Base-by-base conservation (phyloP, 192 early-diverging fungal genomes). In the Geranomyces variabilis region DNA sequence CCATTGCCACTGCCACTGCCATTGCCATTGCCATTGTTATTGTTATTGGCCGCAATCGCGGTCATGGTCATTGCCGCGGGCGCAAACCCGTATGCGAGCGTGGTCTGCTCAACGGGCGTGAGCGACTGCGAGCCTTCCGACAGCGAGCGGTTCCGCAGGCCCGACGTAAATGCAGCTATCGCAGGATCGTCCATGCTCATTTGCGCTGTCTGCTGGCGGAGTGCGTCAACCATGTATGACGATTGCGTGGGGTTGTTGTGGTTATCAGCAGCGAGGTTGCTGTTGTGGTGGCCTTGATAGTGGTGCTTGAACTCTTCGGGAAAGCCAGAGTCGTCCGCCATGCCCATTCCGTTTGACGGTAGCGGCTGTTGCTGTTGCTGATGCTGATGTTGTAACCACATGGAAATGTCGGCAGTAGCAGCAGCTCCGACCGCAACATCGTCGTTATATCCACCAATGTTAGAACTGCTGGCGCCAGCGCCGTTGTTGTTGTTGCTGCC, bases 141-240 rank as follows among this genome's bases (percentile, higher is more conserved):
- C 29, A 33, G 58, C 15, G 58, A 60, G 2, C 58, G 8, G 58
- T 34, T 60, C 19, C 58, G 58, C 29, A 60, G 58, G 17, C 17
- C 17, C 21, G 51, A 55, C 4, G 51, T 55, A 7, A 28, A 8
- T 10, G 36, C 36, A 7, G 51, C 24, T 17, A 24, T 7, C 7
- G 19, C n/a, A n/a, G n/a, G n/a, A 26, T 33, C 31, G 58, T 34
- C 29, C 58, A 60, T 60, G 58, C 12, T 60, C 58, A 60, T 60
- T 29, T 60, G 58, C 17, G 58, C 58, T 5, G 58, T 60, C 29
- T 19, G 21, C 17, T 28, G 21, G 2, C 58, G 5, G 8, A 60
- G 58, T 7, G 58, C 24, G 31, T 60, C 58, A 6, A 60, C 29
- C 31, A 60, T 34, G 26, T n/a, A 55, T n/a, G 19, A 55, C 6